Base-by-base conservation (phyloP, 164 flowering plant species). In the Echeveria elegans region DNA sequence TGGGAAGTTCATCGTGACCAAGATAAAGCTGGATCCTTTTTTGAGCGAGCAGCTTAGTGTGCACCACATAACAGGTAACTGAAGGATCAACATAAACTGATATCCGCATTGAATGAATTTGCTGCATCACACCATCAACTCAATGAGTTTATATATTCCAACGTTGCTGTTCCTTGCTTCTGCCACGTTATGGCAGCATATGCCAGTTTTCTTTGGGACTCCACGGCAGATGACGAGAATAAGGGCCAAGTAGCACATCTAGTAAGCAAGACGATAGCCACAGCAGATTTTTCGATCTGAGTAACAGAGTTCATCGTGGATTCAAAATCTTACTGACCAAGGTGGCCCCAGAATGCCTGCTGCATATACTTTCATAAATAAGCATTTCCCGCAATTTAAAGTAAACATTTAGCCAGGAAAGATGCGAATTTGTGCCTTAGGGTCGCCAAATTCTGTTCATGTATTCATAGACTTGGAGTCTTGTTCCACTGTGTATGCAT, bases 141-240 rank as follows among this genome's bases (percentile, higher is more conserved):
- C 0, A 48, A 19, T n/a, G n/a, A n/a, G n/a, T n/a, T n/a, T n/a
- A n/a, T n/a, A n/a, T 48, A n/a, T 10, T 48, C 56, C 9, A 48
- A 48, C 2, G 1, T 48, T 48, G 6, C 19, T 43, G 3, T 34
- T 43, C 47, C 15, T 12, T 15, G n/a, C 56, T 48, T 48, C 24
- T n/a, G 56, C 56, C 56, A 48, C 4, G 56, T 48, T 48, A 48
- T 43, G 47, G 47, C 47, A 43, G 47, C 47, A 43, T 43, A 43
- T 48, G 56, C 56, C 56, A 48, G 56, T 48, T 48, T 48, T 48
- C 56, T 48, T 48, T 48, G 56, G 56, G 56, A 48, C n/a, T 19
- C 56, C 5, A 14, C 26, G 11, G 23, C 56, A 48, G 56, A 48
- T 48, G 56, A 21, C 4, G 47, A 43, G 19, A 2, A 43, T 43